These are phyloP conservation scores for Pleodorina starrii DNA, from an alignment of 139 green algal species.

Conservation along the genomic window DNA sequence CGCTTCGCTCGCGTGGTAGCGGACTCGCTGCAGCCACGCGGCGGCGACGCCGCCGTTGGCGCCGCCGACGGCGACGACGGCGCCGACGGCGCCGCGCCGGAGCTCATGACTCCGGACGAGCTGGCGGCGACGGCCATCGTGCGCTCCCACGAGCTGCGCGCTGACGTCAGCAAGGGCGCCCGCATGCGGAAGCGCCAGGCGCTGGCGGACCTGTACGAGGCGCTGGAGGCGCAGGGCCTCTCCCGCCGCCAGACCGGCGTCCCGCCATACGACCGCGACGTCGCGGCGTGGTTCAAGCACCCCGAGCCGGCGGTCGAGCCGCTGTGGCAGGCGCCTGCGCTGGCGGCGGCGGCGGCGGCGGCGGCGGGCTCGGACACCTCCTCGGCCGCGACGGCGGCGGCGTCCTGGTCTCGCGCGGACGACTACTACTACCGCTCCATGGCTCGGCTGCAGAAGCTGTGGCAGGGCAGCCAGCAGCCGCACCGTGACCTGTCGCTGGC, in stretches of 20 bases:
- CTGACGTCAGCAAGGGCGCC: constrained; percentile 79
- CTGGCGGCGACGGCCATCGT: constrained; percentile 68
- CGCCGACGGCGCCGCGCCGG: background rate
- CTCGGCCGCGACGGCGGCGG: constrained; percentile 2
- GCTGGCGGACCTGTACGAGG: constrained; percentile 85
- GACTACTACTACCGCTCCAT: constrained; percentile 89
- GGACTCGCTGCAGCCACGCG: background rate
- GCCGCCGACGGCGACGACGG: constrained; percentile 11
- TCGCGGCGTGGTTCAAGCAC: constrained; percentile 72
- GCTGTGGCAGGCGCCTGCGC: constrained; percentile 13
- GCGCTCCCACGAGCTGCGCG: constrained; percentile 69
- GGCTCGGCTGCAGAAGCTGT: constrained; percentile 88
- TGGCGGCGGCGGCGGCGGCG: background rate
- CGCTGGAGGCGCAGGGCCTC: constrained; percentile 78
- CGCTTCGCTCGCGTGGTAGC: constrained; percentile 24
- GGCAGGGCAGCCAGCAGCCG: constrained; percentile 64
- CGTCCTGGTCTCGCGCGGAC: constrained; percentile 78
- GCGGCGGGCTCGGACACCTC: background rate
- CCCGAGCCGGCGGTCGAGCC: constrained; percentile 21
- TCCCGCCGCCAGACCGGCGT: constrained; percentile 73
- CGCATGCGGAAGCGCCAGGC: constrained; percentile 93
- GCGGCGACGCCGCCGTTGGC: background rate
- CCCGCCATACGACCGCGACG: constrained; percentile 62
- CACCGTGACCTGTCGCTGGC: constrained; percentile 82
- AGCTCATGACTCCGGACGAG: constrained; percentile 61